Percentiles rank a stretch among this genome's conserved stretches.
These are phyloP conservation scores for Rhipidocladum racemiflorum DNA, from an alignment of 176 grass and related monocot species.

Conservation along the genomic window DNA sequence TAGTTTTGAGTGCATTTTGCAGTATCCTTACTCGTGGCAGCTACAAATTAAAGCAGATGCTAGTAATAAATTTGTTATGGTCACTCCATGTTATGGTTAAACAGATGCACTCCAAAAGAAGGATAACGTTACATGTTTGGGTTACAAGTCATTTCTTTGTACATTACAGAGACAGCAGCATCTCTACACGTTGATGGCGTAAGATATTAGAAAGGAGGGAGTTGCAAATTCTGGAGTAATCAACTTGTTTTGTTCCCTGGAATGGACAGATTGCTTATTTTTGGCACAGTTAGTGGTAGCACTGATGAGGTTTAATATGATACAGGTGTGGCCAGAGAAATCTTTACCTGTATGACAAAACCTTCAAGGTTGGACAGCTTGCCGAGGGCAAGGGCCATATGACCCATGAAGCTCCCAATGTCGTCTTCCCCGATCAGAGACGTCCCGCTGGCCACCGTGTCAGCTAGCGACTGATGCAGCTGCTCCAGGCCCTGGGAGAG, in stretches of 20 bases:
- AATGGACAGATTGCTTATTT: conserved; percentile 5
- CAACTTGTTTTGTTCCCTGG: neutral
- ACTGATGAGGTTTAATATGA: conserved; percentile 4
- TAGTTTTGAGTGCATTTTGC: conserved; percentile 17
- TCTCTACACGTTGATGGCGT: neutral
- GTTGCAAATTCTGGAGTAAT: neutral
- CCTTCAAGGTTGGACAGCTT: conserved; percentile 83
- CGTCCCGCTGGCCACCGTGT: conserved; percentile 54
- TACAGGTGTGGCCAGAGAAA: neutral
- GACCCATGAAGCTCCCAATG: conserved; percentile 62
- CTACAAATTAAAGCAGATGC: neutral
- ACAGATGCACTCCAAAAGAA: conserved; percentile 33
- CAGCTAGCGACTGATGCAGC: conserved; percentile 67
- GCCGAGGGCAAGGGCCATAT: conserved; percentile 75
- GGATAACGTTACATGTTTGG: neutral
- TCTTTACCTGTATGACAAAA: conserved; percentile 76
- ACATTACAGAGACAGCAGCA: conserved; percentile 17
- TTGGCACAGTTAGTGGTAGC: neutral
- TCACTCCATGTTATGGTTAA: conserved; percentile 8
- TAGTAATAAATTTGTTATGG: conserved; percentile 4
- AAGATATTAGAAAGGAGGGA: neutral
- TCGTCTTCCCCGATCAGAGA: conserved; percentile 40
- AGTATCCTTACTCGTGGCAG: conserved; percentile 4
- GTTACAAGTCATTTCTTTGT: conserved; percentile 29
- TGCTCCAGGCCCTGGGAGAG: conserved; percentile 86